Evolutionary conservation across 2,329 filamentous ascomycete genomes (phyloP).

Genomic region (Cytospora leucostoma): DNA sequence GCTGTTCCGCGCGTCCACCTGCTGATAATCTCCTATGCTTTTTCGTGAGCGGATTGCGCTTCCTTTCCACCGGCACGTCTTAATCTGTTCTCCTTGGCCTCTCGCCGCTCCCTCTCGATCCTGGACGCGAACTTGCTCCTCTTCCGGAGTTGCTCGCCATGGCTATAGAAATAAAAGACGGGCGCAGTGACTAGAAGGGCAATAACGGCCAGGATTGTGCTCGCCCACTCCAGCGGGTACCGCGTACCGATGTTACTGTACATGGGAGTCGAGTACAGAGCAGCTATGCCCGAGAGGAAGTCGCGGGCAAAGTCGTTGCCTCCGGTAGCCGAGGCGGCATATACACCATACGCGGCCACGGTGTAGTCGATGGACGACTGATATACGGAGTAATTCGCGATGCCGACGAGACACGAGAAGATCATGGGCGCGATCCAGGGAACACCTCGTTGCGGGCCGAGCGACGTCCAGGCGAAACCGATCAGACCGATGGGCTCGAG

Average conservation of each 20-base stretch:
- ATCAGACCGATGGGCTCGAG: slow-evolving; percentile 62
- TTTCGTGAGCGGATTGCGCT: not conserved
- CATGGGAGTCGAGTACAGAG: slow-evolving; percentile 59
- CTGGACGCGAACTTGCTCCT: slow-evolving; percentile 53
- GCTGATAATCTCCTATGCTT: not conserved
- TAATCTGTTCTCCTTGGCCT: not conserved
- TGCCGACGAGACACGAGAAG: slow-evolving; percentile 60
- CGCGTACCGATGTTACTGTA: slow-evolving; percentile 46
- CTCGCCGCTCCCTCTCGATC: slow-evolving; percentile 19
- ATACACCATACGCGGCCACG: slow-evolving; percentile 67
- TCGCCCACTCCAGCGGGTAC: slow-evolving; percentile 53
- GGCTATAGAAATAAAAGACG: slow-evolving; percentile 58
- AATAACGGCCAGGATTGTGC: slow-evolving; percentile 53
- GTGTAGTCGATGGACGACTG: slow-evolving; percentile 70
- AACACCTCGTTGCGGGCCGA: slow-evolving; percentile 49
- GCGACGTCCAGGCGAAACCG: slow-evolving; percentile 62
- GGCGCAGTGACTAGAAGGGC: slow-evolving; percentile 53
- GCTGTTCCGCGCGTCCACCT: no score
- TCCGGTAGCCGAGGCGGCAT: slow-evolving; percentile 66
- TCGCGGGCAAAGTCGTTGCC: slow-evolving; percentile 62
- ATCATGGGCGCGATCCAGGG: slow-evolving; percentile 66
- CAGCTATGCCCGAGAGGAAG: slow-evolving; percentile 64
- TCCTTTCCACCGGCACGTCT: not conserved
- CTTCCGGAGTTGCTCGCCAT: slow-evolving; percentile 53
- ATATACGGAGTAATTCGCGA: slow-evolving; percentile 65